Percentiles rank a stretch among this genome's conserved stretches.
Evolutionary conservation across 192 early-diverging fungal species (phyloP).

Genomic region (Entomortierella lignicola): DNA sequence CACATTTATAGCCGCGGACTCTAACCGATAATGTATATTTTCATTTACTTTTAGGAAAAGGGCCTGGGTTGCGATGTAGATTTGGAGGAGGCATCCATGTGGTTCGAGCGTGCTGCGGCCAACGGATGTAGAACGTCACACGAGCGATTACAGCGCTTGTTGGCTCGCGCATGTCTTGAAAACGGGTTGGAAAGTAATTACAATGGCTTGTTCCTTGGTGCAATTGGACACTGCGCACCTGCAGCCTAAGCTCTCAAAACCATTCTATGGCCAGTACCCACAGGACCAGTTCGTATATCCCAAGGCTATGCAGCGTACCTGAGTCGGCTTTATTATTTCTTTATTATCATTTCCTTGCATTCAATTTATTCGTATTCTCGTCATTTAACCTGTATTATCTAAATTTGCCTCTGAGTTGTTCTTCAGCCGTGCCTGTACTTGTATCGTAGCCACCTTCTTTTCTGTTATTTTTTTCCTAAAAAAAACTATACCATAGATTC

Average conservation of each 20-base stretch:
- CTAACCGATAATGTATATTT: background rate
- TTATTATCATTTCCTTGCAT: background rate
- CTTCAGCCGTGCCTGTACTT: background rate
- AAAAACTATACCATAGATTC: background rate
- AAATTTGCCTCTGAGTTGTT: too few relatives aligned
- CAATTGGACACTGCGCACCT: slow-evolving; percentile 57
- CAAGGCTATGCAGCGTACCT: slow-evolving; percentile 3
- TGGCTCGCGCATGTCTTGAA: slow-evolving; percentile 63
- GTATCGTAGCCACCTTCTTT: background rate
- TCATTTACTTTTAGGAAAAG: slow-evolving; percentile 35
- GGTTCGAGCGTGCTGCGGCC: slow-evolving; percentile 57
- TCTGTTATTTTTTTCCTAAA: background rate
- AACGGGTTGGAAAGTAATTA: slow-evolving; percentile 56
- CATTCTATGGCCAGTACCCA: background rate
- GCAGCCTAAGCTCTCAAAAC: slow-evolving; percentile 54
- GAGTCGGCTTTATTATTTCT: too few relatives aligned
- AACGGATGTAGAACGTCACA: slow-evolving; percentile 64
- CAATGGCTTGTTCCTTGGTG: slow-evolving; percentile 42
- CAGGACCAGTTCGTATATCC: slow-evolving; percentile 4
- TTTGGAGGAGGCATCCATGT: slow-evolving; percentile 52
- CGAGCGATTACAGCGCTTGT: slow-evolving; percentile 59
- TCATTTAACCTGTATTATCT: background rate
- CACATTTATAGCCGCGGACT: too few relatives aligned
- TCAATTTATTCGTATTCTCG: background rate
- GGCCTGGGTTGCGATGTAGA: slow-evolving; percentile 56